These are phyloP conservation scores for Colletotrichum abscissum DNA, from an alignment of 2,329 filamentous ascomycete species.

Conservation along the genomic window DNA sequence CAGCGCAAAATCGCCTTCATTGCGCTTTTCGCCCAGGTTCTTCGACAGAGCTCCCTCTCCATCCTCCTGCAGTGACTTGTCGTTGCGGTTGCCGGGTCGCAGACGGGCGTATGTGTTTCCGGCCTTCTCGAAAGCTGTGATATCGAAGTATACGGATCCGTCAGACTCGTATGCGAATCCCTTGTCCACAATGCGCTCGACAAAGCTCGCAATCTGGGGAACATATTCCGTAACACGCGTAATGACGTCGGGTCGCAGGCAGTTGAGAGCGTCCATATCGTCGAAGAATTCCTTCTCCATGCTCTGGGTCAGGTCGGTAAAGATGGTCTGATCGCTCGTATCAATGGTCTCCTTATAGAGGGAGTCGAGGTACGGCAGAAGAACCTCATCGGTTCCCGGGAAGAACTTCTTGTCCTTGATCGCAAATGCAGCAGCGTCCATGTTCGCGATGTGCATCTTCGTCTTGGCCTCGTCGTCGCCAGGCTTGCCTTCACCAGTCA, in stretches of 20 bases:
- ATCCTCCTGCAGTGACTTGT: constrained; percentile 86
- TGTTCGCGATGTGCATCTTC: constrained; percentile 86
- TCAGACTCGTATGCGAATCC: constrained; percentile 86
- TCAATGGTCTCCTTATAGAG: constrained; percentile 72
- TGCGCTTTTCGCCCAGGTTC: constrained; percentile 74
- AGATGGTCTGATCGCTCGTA: constrained; percentile 76
- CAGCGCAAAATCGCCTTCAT: constrained; percentile 86
- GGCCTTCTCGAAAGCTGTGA: constrained; percentile 82
- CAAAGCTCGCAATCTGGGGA: constrained; percentile 86
- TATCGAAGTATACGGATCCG: constrained; percentile 96
- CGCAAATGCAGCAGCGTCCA: constrained; percentile 61
- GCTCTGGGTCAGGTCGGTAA: constrained; percentile 85
- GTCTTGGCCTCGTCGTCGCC: constrained; percentile 86
- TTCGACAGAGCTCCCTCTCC: constrained; percentile 86
- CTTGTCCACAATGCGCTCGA: constrained; percentile 84
- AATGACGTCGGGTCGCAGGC: constrained; percentile 82
- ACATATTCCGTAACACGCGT: constrained; percentile 95
- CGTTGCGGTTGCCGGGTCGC: constrained; percentile 85
- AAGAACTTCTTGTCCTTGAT: constrained; percentile 63
- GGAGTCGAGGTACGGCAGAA: constrained; percentile 86
- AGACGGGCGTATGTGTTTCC: constrained; percentile 89
- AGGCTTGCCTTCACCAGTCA: constrained; percentile 68
- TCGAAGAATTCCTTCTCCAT: constrained; percentile 90
- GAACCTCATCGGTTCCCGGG: constrained; percentile 70
- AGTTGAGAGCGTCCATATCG: constrained; percentile 89